Conservation (phyloP, 2,329 filamentous ascomycete species). For the Microdochium trichocladiopsis region DNA sequence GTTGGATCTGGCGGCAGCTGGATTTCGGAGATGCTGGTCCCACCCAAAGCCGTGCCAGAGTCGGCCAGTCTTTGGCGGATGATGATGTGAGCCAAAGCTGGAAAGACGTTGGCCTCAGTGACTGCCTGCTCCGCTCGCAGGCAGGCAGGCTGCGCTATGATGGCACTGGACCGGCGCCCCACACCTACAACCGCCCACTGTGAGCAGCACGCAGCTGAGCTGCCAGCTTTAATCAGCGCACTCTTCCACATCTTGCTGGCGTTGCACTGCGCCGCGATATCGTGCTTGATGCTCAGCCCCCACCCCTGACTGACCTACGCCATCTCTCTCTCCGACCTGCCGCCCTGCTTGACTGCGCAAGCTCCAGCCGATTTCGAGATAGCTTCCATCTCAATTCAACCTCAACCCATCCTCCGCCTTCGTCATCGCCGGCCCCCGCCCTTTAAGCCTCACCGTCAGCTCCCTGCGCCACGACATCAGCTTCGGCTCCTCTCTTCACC, state of each 20-base stretch:
- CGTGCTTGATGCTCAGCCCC: background rate
- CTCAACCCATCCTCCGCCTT: background rate
- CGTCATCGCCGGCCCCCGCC: background rate
- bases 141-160: no score
- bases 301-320: background rate
- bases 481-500: conserved; percentile 4
- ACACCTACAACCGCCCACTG: no score
- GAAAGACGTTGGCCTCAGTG: no score
- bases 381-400: conserved; percentile 1
- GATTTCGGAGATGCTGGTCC: no score
- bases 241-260: background rate
- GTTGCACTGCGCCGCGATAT: background rate
- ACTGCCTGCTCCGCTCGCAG: no score
- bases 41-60: no score
- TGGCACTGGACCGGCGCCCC: no score
- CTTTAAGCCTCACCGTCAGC: background rate
- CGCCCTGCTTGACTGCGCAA: background rate
- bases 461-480: background rate
- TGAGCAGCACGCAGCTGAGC: no score
- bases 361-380: background rate
- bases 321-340: conserved; percentile 1
- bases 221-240: background rate
- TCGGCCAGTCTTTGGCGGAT: no score
- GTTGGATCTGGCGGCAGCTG: no score
- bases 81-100: no score